A percentile compares a stretch with the other conserved stretches of the same genome.
Evolutionary conservation across 2,329 filamentous ascomycete genomes (phyloP).

Genomic region (Aspergillus eucalypticola): DNA sequence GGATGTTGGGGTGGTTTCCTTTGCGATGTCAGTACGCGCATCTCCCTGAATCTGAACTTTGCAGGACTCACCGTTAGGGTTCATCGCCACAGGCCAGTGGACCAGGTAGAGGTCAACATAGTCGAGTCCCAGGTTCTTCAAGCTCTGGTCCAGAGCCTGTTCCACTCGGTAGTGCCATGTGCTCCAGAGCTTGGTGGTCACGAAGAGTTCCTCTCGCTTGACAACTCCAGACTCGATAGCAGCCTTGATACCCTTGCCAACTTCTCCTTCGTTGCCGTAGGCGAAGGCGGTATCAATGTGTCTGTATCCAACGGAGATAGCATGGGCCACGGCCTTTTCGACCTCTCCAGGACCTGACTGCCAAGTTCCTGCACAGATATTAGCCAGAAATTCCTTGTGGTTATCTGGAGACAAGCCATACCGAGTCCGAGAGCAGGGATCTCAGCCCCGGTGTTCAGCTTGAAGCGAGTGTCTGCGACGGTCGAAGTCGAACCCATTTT

Average conservation of each 20-base stretch:
- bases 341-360: slow-evolving; percentile 63
- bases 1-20: slow-evolving; percentile 57
- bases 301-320: slow-evolving; percentile 50
- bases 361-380: slow-evolving; percentile 58
- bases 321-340: slow-evolving; percentile 58
- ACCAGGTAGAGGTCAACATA: slow-evolving; percentile 81
- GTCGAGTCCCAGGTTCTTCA: slow-evolving; percentile 72
- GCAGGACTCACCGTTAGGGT: slow-evolving; percentile 62
- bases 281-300: slow-evolving; percentile 44
- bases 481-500: slow-evolving; percentile 2
- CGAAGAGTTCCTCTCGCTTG: slow-evolving; percentile 77
- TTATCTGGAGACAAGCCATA: slow-evolving; percentile 34
- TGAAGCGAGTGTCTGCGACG: slow-evolving; percentile 54
- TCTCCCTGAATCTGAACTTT: neutral
- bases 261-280: slow-evolving; percentile 69
- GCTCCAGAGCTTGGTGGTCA: slow-evolving; percentile 84
- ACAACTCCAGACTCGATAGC: slow-evolving; percentile 68
- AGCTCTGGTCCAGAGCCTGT: slow-evolving; percentile 69
- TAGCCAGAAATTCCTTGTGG: neutral
- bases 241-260: slow-evolving; percentile 73
- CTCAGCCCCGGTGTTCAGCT: slow-evolving; percentile 63
- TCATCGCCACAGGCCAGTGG: slow-evolving; percentile 81
- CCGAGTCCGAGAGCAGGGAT: slow-evolving; percentile 67
- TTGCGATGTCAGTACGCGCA: neutral
- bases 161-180: slow-evolving; percentile 72